Percentiles rank a stretch among this genome's conserved stretches.
Conservation (phyloP, 306 rosid genomes). For the Rubus parviflorus region DNA sequence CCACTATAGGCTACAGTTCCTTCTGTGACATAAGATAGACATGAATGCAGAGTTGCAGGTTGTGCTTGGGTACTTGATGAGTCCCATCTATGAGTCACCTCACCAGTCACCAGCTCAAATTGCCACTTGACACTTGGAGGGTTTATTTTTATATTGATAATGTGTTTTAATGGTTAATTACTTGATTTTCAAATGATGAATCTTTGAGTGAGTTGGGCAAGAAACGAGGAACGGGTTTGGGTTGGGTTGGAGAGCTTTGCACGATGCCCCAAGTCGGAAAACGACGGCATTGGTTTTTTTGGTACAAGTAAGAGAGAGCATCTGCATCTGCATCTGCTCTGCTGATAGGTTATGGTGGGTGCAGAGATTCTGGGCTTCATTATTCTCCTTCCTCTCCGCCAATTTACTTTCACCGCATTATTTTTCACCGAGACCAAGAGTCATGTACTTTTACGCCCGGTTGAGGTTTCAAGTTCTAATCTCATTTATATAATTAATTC, state of each 20-base stretch:
- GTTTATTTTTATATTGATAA: not conserved
- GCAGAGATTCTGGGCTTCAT: conserved; percentile 2
- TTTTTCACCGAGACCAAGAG: not conserved
- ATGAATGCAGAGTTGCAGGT: not conserved
- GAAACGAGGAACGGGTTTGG: not conserved
- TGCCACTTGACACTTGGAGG: not conserved
- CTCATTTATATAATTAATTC: too few species aligned
- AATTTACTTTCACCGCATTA: not conserved
- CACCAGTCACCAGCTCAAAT: not conserved
- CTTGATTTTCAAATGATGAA: not conserved
- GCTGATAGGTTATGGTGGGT: not conserved
- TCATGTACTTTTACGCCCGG: too few species aligned
- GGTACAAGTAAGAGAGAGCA: not conserved
- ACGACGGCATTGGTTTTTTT: conserved; percentile 16
- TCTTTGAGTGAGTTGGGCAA: conserved; percentile 1
- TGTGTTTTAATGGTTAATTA: not conserved
- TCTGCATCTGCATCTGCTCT: too few species aligned
- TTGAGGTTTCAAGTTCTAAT: too few species aligned
- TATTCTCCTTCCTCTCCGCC: not conserved
- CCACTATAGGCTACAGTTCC: not conserved
- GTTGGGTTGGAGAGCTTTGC: not conserved
- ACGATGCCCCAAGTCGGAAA: conserved; percentile 8
- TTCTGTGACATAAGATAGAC: too few species aligned
- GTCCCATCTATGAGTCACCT: conserved; percentile 16
- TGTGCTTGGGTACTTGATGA: not conserved